Percentiles rank a stretch among this genome's conserved stretches.
Conservation (phyloP, 371 early-diverging fungal genomes). For the Mortierella sp. region DNA sequence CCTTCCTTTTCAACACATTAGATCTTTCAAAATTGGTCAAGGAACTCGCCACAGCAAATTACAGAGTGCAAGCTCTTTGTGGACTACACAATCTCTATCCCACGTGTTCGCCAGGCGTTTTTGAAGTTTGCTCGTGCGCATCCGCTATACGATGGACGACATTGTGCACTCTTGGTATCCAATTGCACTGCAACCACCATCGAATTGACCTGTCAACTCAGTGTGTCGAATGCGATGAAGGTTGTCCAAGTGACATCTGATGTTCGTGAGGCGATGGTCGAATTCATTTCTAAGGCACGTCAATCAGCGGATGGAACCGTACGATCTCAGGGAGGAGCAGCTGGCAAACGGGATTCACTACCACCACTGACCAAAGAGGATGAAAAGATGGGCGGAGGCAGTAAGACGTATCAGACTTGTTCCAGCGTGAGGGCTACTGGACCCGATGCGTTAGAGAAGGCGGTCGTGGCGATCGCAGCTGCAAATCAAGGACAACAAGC, state of each 20-base stretch:
- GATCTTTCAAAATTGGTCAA: slow-evolving; percentile 55
- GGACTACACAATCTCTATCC: slow-evolving; percentile 24
- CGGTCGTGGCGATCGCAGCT: not conserved
- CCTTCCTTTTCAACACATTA: not conserved
- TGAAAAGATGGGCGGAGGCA: slow-evolving; percentile 41
- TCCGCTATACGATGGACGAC: slow-evolving; percentile 40
- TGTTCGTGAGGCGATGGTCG: slow-evolving; percentile 49
- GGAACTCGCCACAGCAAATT: slow-evolving; percentile 43
- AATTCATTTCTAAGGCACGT: slow-evolving; percentile 24
- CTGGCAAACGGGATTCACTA: not conserved
- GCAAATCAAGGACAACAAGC: not conserved
- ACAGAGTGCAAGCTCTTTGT: slow-evolving; percentile 38
- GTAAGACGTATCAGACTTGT: slow-evolving; percentile 23
- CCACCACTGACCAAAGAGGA: slow-evolving; percentile 39
- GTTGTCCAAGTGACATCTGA: slow-evolving; percentile 43
- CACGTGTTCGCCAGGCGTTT: slow-evolving; percentile 39
- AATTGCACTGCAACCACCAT: slow-evolving; percentile 22
- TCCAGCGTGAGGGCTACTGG: not conserved
- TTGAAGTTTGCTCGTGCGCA: slow-evolving; percentile 41
- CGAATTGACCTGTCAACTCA: slow-evolving; percentile 44
- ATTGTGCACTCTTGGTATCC: slow-evolving; percentile 32
- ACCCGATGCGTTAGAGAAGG: not conserved
- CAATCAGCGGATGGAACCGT: not conserved
- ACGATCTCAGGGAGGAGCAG: not conserved
- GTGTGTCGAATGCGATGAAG: slow-evolving; percentile 38